Percentiles rank a stretch among this genome's conserved stretches.
Evolutionary conservation across 257 asterid species (phyloP).

Genomic region (Anisodus acutangulus): DNA sequence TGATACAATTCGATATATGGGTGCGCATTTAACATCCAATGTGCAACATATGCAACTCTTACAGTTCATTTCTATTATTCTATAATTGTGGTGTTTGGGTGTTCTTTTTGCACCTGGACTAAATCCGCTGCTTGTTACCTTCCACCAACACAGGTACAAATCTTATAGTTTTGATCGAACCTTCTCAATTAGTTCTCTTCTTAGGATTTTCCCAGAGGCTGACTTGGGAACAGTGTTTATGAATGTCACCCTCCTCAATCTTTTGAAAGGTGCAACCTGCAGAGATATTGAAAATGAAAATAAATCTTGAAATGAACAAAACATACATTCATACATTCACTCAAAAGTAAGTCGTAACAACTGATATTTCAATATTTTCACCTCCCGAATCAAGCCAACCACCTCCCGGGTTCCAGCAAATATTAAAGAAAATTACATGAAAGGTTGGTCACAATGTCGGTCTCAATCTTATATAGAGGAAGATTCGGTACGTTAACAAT

Average conservation of each 20-base stretch:
- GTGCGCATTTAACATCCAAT: neutral
- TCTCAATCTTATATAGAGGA: neutral
- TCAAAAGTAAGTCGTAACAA: neutral
- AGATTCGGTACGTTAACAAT: neutral
- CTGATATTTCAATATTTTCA: neutral
- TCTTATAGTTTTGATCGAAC: conserved; percentile 63
- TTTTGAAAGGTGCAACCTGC: conserved; percentile 88
- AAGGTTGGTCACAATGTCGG: neutral
- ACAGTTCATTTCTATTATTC: neutral
- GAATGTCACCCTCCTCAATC: conserved; percentile 71
- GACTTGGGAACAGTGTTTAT: conserved; percentile 82
- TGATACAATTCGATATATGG: neutral
- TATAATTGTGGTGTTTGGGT: neutral
- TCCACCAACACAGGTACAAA: neutral
- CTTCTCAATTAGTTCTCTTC: conserved; percentile 82
- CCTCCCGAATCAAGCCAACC: neutral
- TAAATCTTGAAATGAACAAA: neutral
- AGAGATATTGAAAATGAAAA: conserved; percentile 7
- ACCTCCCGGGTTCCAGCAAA: neutral
- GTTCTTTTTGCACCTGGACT: neutral
- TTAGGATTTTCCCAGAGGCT: conserved; percentile 81
- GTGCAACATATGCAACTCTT: neutral
- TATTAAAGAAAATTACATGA: neutral
- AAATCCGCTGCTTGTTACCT: neutral
- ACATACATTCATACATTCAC: neutral